Percentiles rank a stretch among this genome's conserved stretches.
phyloP scores from a whole-genome alignment of 345 rosid genomes.

The Citrus glauca region DNA sequence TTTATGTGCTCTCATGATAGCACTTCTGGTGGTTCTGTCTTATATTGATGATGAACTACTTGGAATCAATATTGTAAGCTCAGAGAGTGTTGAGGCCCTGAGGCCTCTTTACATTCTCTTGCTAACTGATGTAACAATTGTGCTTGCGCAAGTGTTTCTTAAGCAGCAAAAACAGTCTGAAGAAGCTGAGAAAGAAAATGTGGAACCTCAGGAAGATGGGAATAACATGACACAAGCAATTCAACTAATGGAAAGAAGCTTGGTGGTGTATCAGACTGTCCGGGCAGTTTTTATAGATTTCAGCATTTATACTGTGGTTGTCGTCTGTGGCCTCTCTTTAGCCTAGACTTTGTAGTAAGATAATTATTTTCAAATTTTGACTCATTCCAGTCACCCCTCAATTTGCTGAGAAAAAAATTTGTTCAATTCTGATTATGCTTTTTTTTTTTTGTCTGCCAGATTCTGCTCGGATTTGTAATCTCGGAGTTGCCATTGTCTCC shows the following conservation, averaged over 20 bases:
- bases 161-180: slow-evolving; percentile 26
- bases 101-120: slow-evolving; percentile 67
- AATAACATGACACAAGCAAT: slow-evolving; percentile 54
- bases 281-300: slow-evolving; percentile 72
- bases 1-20: slow-evolving; percentile 53
- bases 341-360: slow-evolving; percentile 13
- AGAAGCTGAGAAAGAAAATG: slow-evolving; percentile 32
- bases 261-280: slow-evolving; percentile 49
- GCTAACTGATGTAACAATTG: slow-evolving; percentile 49
- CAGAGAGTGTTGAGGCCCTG: slow-evolving; percentile 35
- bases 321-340: slow-evolving; percentile 44
- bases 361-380: background rate
- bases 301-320: slow-evolving; percentile 66
- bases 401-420: background rate
- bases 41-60: slow-evolving; percentile 35
- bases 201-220: slow-evolving; percentile 21
- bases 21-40: slow-evolving; percentile 48
- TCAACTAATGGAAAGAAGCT: slow-evolving; percentile 68
- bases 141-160: slow-evolving; percentile 34
- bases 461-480: background rate
- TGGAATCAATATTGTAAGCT: slow-evolving; percentile 31
- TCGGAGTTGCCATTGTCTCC: background rate
- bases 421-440: background rate
- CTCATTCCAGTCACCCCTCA: background rate
- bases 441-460: too few species aligned